These are phyloP conservation scores for Agrocybe pediades DNA, from an alignment of 768 basidiomycete species.

Conservation along the genomic window DNA sequence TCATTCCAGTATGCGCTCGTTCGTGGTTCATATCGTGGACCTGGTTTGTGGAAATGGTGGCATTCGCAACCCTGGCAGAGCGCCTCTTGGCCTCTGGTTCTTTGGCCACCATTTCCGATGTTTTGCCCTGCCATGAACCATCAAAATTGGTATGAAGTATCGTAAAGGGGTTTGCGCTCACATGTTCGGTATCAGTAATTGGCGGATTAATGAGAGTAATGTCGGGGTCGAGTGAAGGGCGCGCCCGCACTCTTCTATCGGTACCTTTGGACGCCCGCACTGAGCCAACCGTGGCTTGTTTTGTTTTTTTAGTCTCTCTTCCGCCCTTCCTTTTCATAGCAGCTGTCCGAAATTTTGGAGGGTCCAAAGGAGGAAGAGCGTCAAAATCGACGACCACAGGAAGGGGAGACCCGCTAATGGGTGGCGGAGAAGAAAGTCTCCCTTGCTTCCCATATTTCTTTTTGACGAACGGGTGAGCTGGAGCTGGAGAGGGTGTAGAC, in stretches of 20 bases:
- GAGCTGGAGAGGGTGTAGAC: background rate
- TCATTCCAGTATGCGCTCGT: background rate
- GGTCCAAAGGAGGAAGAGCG: constrained; percentile 8
- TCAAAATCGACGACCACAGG: constrained; percentile 14
- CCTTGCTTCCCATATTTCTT: constrained; percentile 7
- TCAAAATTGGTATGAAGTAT: background rate
- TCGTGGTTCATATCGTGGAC: background rate
- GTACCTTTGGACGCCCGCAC: background rate
- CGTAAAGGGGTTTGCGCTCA: no score
- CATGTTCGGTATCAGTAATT: background rate
- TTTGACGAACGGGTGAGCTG: background rate
- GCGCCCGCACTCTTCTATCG: background rate
- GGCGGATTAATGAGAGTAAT: constrained; percentile 2
- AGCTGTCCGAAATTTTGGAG: constrained; percentile 15
- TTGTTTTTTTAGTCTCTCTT: constrained; percentile 6
- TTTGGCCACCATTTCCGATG: background rate
- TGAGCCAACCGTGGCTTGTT: background rate
- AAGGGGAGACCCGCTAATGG: background rate
- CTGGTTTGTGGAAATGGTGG: background rate
- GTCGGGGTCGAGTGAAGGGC: constrained; percentile 4
- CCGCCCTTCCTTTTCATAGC: constrained; percentile 33
- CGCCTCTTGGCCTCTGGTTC: constrained; percentile 4
- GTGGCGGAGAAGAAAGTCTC: background rate
- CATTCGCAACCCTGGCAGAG: constrained; percentile 11
- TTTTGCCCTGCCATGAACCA: background rate